A percentile compares a stretch with the other conserved stretches of the same genome.
Conservation (phyloP, 352 stramenopile species). For the Phytopythium mirpurense region DNA sequence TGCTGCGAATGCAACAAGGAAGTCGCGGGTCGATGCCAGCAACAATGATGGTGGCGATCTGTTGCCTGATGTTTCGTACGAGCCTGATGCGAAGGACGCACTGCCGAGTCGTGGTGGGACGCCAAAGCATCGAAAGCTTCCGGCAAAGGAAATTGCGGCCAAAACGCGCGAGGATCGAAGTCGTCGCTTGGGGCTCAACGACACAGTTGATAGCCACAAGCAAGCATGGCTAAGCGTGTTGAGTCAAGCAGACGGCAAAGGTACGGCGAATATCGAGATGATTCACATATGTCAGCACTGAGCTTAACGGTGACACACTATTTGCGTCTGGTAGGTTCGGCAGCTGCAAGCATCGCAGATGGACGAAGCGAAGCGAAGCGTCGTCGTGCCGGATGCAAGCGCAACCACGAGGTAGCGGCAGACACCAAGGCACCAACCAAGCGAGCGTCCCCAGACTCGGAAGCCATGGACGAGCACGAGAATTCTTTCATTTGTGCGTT, state of each 20-base stretch:
- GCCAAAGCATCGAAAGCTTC: background rate
- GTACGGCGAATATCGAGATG: background rate
- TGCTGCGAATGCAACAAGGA: background rate
- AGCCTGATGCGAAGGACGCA: background rate
- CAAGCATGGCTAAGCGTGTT: conserved; percentile 1
- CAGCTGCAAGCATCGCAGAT: background rate
- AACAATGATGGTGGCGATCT: background rate
- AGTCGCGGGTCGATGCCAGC: background rate
- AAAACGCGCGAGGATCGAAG: background rate
- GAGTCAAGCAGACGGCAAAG: background rate
- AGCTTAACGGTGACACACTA: background rate
- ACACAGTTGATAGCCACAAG: background rate
- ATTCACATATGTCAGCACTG: background rate
- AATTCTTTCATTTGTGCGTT: conserved; percentile 3
- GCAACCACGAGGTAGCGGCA: background rate
- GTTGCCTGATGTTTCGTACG: background rate
- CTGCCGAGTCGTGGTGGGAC: background rate
- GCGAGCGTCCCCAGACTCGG: background rate
- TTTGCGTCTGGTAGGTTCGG: background rate
- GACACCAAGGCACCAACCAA: background rate
- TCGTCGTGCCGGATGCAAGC: background rate
- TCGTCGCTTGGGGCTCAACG: background rate
- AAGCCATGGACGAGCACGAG: background rate
- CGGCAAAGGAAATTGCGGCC: conserved; percentile 3
- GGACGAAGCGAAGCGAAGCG: background rate